phyloP scores from a whole-genome alignment of 495 filamentous ascomycete genomes.

The Penicillium verhagenii region DNA sequence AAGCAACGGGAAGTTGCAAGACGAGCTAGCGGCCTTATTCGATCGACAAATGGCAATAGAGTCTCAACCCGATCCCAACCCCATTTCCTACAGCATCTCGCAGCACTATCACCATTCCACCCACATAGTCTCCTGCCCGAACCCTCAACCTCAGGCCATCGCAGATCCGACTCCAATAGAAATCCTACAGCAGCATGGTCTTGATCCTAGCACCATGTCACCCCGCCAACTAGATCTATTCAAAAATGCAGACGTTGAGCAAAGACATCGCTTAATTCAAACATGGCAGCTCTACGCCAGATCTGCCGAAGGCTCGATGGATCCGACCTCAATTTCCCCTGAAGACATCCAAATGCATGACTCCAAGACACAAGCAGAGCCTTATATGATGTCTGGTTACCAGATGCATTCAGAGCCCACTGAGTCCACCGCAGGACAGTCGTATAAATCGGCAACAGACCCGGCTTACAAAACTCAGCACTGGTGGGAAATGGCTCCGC shows the following conservation, averaged over 20 bases:
- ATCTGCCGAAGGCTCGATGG: constrained; percentile 1
- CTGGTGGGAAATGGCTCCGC: constrained; percentile 49
- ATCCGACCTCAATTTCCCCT: constrained; percentile 26
- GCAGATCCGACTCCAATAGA: constrained; percentile 5
- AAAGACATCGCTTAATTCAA: constrained; percentile 60
- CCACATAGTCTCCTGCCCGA: constrained; percentile 40
- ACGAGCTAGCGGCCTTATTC: constrained; percentile 69
- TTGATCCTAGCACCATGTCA: constrained; percentile 55
- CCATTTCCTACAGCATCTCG: constrained; percentile 63
- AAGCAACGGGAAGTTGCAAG: constrained; percentile 51
- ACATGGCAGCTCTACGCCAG: constrained; percentile 62
- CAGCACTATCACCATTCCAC: constrained; percentile 76
- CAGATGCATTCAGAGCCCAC: constrained; percentile 37
- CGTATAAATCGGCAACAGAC: constrained; percentile 57
- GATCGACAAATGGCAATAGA: constrained; percentile 56
- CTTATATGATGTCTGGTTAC: constrained; percentile 72
- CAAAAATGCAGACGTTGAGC: constrained; percentile 54
- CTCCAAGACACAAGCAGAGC: constrained; percentile 49
- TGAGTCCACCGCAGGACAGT: constrained; percentile 39
- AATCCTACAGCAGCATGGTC: constrained; percentile 48
- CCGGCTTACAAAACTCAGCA: constrained; percentile 56
- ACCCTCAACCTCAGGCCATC: neutral
- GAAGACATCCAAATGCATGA: constrained; percentile 52
- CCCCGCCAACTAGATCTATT: constrained; percentile 61
- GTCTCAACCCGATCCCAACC: constrained; percentile 20